Percentiles rank a stretch among this genome's conserved stretches.
phyloP scores from a whole-genome alignment of 768 basidiomycete species.

The Naganishia vaughanmartiniae region DNA sequence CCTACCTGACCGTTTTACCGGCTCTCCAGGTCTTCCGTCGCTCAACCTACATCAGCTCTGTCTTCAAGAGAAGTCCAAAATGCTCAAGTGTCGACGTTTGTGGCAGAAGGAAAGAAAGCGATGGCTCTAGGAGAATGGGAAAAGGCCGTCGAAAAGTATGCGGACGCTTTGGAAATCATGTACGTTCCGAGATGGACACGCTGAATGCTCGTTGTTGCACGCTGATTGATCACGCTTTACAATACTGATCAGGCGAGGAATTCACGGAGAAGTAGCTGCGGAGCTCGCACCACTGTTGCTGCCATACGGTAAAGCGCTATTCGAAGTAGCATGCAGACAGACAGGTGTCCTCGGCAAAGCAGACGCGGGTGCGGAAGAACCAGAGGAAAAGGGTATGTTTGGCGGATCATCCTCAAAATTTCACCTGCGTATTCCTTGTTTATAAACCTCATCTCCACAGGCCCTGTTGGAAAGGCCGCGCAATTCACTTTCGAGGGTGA shows the following conservation, averaged over 20 bases:
- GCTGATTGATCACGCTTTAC: background rate
- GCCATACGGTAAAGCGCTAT: slow-evolving; percentile 83
- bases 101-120: slow-evolving; percentile 50
- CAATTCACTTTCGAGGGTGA: slow-evolving; percentile 55
- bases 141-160: slow-evolving; percentile 48
- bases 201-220: background rate
- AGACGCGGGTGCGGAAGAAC: slow-evolving; percentile 53
- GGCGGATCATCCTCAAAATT: slow-evolving; percentile 57
- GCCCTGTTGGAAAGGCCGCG: background rate
- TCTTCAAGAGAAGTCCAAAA: background rate
- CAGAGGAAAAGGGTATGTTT: slow-evolving; percentile 58
- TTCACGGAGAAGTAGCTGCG: slow-evolving; percentile 72
- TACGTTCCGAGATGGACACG: slow-evolving; percentile 27
- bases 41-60: background rate
- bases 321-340: slow-evolving; percentile 86
- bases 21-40: slow-evolving; percentile 8
- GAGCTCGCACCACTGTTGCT: slow-evolving; percentile 85
- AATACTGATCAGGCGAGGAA: slow-evolving; percentile 36
- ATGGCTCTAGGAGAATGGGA: slow-evolving; percentile 50
- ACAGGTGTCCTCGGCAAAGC: slow-evolving; percentile 71
- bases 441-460: background rate
- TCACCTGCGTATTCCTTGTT: background rate
- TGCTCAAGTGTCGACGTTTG: slow-evolving; percentile 28
- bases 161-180: slow-evolving; percentile 48
- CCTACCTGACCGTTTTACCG: background rate